Conservation (phyloP, 345 rosid species). For the Brassica juncea region DNA sequence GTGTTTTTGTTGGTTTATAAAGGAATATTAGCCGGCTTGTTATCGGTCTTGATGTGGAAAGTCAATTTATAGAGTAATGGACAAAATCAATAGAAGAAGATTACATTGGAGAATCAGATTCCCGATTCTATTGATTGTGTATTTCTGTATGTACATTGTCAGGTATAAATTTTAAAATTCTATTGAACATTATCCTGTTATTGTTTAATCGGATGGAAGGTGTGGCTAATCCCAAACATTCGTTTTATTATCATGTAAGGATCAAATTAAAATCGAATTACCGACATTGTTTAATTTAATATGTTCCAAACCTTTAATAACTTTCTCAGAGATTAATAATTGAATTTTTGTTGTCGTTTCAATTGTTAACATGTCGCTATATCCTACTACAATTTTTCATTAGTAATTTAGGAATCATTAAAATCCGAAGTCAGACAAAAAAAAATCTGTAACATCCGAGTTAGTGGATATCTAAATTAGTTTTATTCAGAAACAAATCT, state of each 20-base stretch:
- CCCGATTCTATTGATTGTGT: slow-evolving; percentile 20
- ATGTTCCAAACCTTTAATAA: neutral
- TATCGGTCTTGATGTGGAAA: neutral
- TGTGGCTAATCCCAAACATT: slow-evolving; percentile 16
- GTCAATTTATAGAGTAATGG: slow-evolving; percentile 21
- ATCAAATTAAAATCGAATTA: neutral
- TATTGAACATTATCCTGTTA: neutral
- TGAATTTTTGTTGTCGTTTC: neutral
- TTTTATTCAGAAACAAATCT: neutral
- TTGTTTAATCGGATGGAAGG: slow-evolving; percentile 4
- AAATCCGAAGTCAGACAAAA: neutral
- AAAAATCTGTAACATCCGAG: neutral
- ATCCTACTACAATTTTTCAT: neutral
- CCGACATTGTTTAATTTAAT: slow-evolving; percentile 10
- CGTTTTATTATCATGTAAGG: neutral
- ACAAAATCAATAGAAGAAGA: slow-evolving; percentile 12
- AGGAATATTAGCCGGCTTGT: slow-evolving; percentile 34
- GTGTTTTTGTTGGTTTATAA: slow-evolving; percentile 27
- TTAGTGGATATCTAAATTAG: neutral
- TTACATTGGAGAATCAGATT: slow-evolving; percentile 17
- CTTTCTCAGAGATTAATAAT: neutral
- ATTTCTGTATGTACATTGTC: slow-evolving; percentile 16
- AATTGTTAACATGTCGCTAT: neutral
- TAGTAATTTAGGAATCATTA: neutral
- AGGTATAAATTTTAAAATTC: neutral